Percentiles rank a stretch among this genome's conserved stretches.
These are phyloP conservation scores for Ganoderma leucocontextum DNA, from an alignment of 1,284 basidiomycete genomes.

Conservation along the genomic window DNA sequence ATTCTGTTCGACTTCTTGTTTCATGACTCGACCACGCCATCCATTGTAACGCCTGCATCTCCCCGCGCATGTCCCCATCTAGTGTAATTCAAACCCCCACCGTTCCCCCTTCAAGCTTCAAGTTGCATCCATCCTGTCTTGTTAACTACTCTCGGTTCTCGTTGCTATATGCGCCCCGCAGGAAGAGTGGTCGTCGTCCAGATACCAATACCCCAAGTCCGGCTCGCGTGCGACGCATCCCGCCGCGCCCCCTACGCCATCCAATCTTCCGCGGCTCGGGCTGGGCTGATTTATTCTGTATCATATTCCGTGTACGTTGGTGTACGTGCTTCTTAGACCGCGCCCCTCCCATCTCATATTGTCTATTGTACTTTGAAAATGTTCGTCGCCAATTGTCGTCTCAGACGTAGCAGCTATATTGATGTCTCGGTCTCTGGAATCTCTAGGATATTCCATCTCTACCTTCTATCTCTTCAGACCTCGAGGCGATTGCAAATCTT, in stretches of 20 bases:
- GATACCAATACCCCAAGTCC: neutral
- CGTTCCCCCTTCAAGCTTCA: neutral
- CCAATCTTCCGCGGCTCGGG: neutral
- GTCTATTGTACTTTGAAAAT: neutral
- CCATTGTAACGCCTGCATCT: neutral
- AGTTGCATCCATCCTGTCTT: slow-evolving; percentile 12
- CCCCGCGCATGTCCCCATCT: neutral
- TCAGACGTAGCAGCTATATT: neutral
- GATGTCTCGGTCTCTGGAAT: neutral
- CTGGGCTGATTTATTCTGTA: slow-evolving; percentile 29
- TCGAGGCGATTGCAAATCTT: neutral
- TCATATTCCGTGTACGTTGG: slow-evolving; percentile 21
- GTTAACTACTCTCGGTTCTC: slow-evolving; percentile 11
- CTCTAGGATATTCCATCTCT: too few species aligned
- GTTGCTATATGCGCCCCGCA: slow-evolving; percentile 10
- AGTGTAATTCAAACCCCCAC: neutral
- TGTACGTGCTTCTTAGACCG: neutral
- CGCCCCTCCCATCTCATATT: neutral
- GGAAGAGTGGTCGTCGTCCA: slow-evolving; percentile 10
- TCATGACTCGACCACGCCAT: neutral
- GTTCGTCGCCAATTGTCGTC: neutral
- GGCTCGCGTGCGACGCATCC: neutral
- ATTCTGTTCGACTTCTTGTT: neutral
- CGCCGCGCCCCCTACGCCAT: slow-evolving; percentile 7
- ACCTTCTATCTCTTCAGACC: neutral